These are phyloP conservation scores for Rhodotorula paludigena DNA, from an alignment of 768 basidiomycete species.

Conservation along the genomic window DNA sequence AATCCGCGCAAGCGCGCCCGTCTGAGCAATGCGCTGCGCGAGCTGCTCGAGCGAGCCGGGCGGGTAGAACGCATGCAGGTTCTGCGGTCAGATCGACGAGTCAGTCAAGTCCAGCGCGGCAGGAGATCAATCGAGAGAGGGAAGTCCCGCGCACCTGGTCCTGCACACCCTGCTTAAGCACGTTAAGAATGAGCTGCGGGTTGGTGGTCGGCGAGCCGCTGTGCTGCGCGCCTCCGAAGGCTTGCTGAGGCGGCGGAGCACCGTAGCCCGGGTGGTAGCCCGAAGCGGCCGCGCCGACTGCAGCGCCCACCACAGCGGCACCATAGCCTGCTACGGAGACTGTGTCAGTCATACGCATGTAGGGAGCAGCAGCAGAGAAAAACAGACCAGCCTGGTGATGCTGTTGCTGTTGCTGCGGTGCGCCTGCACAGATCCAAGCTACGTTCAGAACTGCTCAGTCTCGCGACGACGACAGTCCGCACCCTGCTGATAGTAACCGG, in stretches of 20 bases:
- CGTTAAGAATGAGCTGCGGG: background rate
- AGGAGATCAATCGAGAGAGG: background rate
- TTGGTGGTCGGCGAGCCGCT: background rate
- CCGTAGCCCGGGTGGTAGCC: slow-evolving; percentile 16
- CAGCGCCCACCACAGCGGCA: background rate
- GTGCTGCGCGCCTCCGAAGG: background rate
- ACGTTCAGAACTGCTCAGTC: background rate
- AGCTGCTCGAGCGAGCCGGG: slow-evolving; percentile 47
- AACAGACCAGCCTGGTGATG: too few species aligned
- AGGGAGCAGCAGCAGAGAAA: too few species aligned
- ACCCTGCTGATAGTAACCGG: background rate
- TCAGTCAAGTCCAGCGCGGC: slow-evolving; percentile 46
- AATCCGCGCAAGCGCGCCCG: slow-evolving; percentile 47
- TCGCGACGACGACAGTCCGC: background rate
- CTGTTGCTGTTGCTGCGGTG: background rate
- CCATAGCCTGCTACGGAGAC: background rate
- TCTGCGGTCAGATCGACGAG: too few species aligned
- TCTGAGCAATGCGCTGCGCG: slow-evolving; percentile 47
- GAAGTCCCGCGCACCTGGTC: background rate
- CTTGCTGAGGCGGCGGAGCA: background rate
- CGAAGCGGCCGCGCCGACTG: too few species aligned
- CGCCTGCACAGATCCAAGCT: background rate
- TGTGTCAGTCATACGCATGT: too few species aligned
- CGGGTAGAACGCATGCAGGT: slow-evolving; percentile 50
- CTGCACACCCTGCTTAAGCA: background rate